Percentiles rank a stretch among this genome's conserved stretches.
Conservation (phyloP, 169 alveolate genomes). For the Plasmodium gaboni region DNA sequence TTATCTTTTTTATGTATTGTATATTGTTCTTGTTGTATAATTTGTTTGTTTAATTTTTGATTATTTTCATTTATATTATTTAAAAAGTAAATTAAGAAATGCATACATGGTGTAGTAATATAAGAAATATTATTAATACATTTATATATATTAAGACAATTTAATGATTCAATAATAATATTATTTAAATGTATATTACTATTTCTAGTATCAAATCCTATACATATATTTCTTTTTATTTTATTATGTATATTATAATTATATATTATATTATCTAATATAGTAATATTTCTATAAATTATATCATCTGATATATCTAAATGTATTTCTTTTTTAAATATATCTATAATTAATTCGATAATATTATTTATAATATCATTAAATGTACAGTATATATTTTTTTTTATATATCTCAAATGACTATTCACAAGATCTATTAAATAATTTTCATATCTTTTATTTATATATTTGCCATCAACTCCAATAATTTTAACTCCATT, state of each 20-base stretch:
- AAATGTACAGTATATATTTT: constrained; percentile 24
- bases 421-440: constrained; percentile 78
- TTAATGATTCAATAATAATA: constrained; percentile 48
- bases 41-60: not conserved
- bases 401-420: constrained; percentile 49
- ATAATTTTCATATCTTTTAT: constrained; percentile 77
- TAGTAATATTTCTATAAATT: constrained; percentile 1
- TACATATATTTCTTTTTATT: constrained; percentile 53
- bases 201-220: constrained; percentile 70
- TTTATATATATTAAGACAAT: constrained; percentile 23
- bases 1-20: constrained; percentile 8
- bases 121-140: constrained; percentile 73
- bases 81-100: constrained; percentile 32
- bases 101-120: constrained; percentile 75
- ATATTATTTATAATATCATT: constrained; percentile 46
- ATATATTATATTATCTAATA: constrained; percentile 42
- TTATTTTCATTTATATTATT: constrained; percentile 11
- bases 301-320: constrained; percentile 41
- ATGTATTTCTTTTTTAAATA: constrained; percentile 35
- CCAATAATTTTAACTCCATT: constrained; percentile 84
- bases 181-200: constrained; percentile 36
- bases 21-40: not conserved
- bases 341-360: constrained; percentile 10
- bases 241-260: constrained; percentile 20
- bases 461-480: constrained; percentile 77